Conservation (phyloP, 1,139 yeast genomes). For the Candida tropicalis region DNA sequence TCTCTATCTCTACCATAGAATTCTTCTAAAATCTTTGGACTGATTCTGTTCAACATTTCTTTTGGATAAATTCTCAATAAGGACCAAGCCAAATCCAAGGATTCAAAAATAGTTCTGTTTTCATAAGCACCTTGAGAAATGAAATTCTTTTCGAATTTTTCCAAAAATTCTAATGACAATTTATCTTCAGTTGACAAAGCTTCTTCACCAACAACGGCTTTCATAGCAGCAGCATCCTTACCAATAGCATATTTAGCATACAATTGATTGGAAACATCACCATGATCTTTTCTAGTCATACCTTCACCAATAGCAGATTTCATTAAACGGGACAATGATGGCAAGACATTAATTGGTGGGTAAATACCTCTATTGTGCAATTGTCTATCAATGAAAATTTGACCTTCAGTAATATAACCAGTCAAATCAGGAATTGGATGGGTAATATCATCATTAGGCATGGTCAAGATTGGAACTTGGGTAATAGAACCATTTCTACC, state of each 20-base stretch:
- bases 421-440: constrained; percentile 99
- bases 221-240: constrained; percentile 99
- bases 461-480: constrained; percentile 96
- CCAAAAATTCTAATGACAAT: constrained; percentile 93
- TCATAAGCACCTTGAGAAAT: constrained; percentile 96
- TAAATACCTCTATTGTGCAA: constrained; percentile 93
- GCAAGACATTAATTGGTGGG: constrained; percentile 98
- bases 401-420: constrained; percentile 99
- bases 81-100: constrained; percentile 98
- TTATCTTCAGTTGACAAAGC: constrained; percentile 97
- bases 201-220: constrained; percentile 99
- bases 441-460: constrained; percentile 99
- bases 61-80: constrained; percentile 97
- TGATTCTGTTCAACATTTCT: constrained; percentile 97
- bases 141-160: constrained; percentile 94
- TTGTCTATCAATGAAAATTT: constrained; percentile 96
- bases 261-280: constrained; percentile 98
- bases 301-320: constrained; percentile 99
- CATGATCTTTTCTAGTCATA: constrained; percentile 99
- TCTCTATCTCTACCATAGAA: constrained; percentile 88
- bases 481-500: constrained; percentile 99
- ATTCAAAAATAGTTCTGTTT: constrained; percentile 90
- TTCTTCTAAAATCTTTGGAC: constrained; percentile 94
- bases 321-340: constrained; percentile 97
- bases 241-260: constrained; percentile 99